Percentiles rank a stretch among this genome's conserved stretches.
Conservation (phyloP, 345 rosid species). For the Pugionium cornutum region DNA sequence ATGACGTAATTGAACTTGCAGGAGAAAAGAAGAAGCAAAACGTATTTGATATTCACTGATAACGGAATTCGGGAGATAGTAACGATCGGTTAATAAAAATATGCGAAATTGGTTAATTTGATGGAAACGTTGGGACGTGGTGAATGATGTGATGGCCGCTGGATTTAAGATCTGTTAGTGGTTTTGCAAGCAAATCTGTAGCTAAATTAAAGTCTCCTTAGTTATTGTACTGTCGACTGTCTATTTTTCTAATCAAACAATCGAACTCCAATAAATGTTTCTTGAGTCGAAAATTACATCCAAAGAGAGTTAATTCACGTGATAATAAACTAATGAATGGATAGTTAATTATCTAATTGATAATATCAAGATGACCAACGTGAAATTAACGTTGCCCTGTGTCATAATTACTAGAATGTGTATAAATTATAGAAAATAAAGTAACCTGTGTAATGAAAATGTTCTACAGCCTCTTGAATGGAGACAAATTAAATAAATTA, state of each 20-base stretch:
- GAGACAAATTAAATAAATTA: constrained; percentile 5
- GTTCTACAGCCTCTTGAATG: neutral
- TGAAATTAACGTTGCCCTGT: too few species aligned
- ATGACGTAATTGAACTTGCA: too few species aligned
- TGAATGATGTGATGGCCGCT: constrained; percentile 26
- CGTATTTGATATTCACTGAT: constrained; percentile 5
- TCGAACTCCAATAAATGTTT: neutral
- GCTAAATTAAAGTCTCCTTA: too few species aligned
- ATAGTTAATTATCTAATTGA: too few species aligned
- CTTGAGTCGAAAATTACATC: too few species aligned
- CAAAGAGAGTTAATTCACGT: too few species aligned
- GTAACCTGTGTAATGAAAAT: too few species aligned
- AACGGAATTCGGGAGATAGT: constrained; percentile 3
- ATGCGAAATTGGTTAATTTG: neutral
- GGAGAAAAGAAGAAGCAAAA: neutral
- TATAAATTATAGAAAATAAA: too few species aligned
- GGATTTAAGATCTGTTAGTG: neutral
- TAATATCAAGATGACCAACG: too few species aligned
- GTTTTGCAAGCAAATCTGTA: neutral
- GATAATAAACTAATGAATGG: too few species aligned
- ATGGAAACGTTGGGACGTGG: constrained; percentile 14
- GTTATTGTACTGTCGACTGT: neutral
- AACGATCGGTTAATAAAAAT: constrained; percentile 1
- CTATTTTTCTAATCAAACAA: neutral
- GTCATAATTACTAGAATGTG: constrained; percentile 1